Percentiles rank a stretch among this genome's conserved stretches.
phyloP scores from a whole-genome alignment of 179 eudicot species.

The Drosera spatulata region DNA sequence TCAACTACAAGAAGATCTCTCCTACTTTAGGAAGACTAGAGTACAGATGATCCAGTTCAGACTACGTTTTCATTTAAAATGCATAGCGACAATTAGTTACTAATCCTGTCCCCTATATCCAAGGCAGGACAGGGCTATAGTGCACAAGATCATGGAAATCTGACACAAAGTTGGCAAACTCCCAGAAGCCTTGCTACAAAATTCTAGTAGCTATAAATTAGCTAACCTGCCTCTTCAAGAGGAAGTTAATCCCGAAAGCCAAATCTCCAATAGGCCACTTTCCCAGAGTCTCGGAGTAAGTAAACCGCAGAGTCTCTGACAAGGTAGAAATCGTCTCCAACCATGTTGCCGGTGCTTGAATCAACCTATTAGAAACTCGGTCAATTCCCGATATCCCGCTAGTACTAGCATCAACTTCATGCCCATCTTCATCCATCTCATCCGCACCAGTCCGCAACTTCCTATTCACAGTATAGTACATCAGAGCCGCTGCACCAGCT shows the following conservation, averaged over 20 bases:
- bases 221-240: conserved; percentile 91
- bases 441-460: conserved; percentile 33
- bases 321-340: conserved; percentile 91
- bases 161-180: too few species aligned
- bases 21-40: too few species aligned
- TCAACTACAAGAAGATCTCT: too few species aligned
- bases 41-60: too few species aligned
- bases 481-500: conserved; percentile 96
- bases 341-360: conserved; percentile 98
- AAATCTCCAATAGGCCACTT: conserved; percentile 99
- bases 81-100: too few species aligned
- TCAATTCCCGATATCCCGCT: conserved; percentile 53
- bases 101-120: too few species aligned
- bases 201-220: not conserved
- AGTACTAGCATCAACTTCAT: conserved; percentile 20
- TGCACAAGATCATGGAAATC: too few species aligned
- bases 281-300: conserved; percentile 94
- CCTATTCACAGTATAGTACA: conserved; percentile 77
- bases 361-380: conserved; percentile 71
- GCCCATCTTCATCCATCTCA: conserved; percentile 51
- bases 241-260: conserved; percentile 95
- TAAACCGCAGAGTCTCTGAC: conserved; percentile 91
- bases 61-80: too few species aligned
- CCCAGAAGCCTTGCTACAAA: not conserved
- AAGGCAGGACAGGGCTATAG: too few species aligned